phyloP scores from a whole-genome alignment of 2,329 filamentous ascomycete species.

The Fusarium sp. region DNA sequence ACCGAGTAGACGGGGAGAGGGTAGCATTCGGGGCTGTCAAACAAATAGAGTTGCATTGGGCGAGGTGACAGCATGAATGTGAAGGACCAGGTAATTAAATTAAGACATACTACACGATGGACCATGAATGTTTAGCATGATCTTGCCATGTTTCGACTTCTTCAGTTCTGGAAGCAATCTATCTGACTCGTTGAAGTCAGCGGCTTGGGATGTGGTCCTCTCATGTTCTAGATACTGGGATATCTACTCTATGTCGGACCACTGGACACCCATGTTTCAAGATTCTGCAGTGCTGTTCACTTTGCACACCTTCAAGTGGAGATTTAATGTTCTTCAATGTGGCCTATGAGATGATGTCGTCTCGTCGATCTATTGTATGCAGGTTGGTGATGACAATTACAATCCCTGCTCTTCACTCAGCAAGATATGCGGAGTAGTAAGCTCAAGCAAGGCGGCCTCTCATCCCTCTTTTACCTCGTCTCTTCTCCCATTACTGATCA shows the following conservation, averaged over 20 bases:
- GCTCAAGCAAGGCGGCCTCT: neutral
- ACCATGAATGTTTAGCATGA: neutral
- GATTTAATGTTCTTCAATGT: fast-evolving
- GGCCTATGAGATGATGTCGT: neutral
- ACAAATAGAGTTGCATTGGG: neutral
- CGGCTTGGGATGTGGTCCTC: neutral
- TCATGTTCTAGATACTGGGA: neutral
- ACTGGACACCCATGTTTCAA: neutral
- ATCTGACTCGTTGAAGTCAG: neutral
- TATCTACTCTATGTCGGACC: neutral
- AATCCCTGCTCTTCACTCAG: neutral
- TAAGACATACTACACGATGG: neutral
- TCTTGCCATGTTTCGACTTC: neutral
- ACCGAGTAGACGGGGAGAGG: neutral
- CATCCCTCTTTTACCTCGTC: neutral
- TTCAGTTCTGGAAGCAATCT: too few species aligned
- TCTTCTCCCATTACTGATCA: neutral
- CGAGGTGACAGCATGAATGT: neutral
- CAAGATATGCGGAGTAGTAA: neutral
- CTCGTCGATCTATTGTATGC: neutral
- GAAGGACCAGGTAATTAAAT: neutral
- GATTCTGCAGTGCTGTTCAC: neutral
- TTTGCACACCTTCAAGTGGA: neutral
- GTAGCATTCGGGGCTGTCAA: slow-evolving; percentile 4
- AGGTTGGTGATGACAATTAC: slow-evolving; percentile 1